Conservation (phyloP, 495 filamentous ascomycete genomes). For the Saxispiralis lemnorum region DNA sequence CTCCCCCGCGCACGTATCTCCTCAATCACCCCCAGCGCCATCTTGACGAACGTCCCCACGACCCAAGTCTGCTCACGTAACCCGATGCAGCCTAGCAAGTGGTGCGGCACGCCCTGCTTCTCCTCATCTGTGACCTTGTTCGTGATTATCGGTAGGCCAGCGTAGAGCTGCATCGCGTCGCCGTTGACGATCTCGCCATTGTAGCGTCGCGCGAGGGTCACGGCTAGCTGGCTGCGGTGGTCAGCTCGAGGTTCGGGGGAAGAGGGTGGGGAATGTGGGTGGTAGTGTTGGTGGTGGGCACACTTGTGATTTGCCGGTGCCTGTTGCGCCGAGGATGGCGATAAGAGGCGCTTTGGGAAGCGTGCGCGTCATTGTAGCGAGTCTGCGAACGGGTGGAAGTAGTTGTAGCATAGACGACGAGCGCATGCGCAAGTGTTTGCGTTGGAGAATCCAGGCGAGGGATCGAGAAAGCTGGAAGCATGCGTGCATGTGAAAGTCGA, state of each 20-base stretch:
- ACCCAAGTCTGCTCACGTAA: conserved; percentile 65
- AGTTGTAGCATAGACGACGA: too few relatives aligned
- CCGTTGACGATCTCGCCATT: conserved; percentile 95
- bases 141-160: conserved; percentile 81
- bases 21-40: conserved; percentile 49
- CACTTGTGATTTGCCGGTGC: conserved; percentile 97
- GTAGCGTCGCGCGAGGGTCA: conserved; percentile 65
- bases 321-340: conserved; percentile 77
- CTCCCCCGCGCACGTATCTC: conserved; percentile 62
- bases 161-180: conserved; percentile 98
- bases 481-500: too few relatives aligned
- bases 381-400: too few relatives aligned
- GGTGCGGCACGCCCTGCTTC: conserved; percentile 67
- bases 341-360: conserved; percentile 41
- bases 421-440: too few relatives aligned
- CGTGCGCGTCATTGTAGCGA: conserved; percentile 7
- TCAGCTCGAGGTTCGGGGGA: conserved; percentile 13
- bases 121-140: conserved; percentile 72
- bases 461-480: too few relatives aligned
- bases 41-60: conserved; percentile 52
- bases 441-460: too few relatives aligned
- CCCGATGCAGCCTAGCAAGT: conserved; percentile 62
- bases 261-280: too few relatives aligned
- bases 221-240: conserved; percentile 54
- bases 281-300: too few relatives aligned